phyloP scores from a whole-genome alignment of 106 monocot species.

The Triglochin maritima region DNA sequence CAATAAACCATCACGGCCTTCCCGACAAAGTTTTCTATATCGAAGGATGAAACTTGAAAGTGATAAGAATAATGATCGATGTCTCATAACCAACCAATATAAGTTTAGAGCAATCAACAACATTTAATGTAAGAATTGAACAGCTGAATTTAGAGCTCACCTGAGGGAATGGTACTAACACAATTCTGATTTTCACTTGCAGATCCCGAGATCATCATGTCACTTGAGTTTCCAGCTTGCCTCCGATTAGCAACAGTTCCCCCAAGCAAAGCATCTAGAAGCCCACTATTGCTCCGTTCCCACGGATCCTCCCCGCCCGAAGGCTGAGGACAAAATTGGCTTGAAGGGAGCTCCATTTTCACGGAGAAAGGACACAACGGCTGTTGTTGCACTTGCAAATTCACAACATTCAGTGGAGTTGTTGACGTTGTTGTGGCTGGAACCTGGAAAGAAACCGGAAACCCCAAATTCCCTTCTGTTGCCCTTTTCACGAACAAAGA shows the following conservation, averaged over 20 bases:
- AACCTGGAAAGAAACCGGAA: neutral
- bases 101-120: too few species aligned
- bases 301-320: neutral
- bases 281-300: slow-evolving; percentile 11
- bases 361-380: slow-evolving; percentile 5
- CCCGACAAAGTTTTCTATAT: too few species aligned
- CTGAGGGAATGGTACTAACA: too few species aligned
- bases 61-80: too few species aligned
- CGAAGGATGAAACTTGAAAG: too few species aligned
- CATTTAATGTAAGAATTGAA: too few species aligned
- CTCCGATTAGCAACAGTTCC: neutral
- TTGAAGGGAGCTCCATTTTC: slow-evolving; percentile 65
- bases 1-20: too few species aligned
- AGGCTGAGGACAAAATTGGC: slow-evolving; percentile 30
- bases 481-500: slow-evolving; percentile 1
- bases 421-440: neutral
- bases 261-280: slow-evolving; percentile 31
- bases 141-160: too few species aligned
- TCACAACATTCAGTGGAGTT: neutral
- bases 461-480: neutral
- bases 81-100: too few species aligned
- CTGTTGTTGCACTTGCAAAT: slow-evolving; percentile 1
- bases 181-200: neutral
- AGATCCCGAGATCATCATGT: neutral
- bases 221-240: too few species aligned